A percentile compares a stretch with the other conserved stretches of the same genome.
Conservation (phyloP, 352 stramenopile genomes). For the Pythium utonaiense region DNA sequence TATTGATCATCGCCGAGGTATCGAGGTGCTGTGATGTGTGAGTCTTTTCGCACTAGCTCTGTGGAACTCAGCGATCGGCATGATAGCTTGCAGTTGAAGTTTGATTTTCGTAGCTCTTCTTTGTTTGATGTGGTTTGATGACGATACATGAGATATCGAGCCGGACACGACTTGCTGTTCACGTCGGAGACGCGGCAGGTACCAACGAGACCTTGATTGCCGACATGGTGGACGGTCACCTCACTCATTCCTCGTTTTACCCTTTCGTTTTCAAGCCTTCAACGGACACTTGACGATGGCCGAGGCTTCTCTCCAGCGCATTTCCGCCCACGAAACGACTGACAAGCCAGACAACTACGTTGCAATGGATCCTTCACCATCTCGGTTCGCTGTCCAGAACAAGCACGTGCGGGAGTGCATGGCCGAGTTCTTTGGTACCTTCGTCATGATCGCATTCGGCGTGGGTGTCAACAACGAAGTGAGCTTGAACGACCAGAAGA, state of each 20-base stretch:
- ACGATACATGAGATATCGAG: no score
- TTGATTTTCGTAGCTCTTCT: background rate
- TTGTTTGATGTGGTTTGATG: background rate
- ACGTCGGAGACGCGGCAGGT: background rate
- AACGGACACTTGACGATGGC: background rate
- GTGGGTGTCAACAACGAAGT: conserved; percentile 62
- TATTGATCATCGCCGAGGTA: no score
- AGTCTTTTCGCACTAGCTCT: background rate
- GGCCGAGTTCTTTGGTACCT: conserved; percentile 57
- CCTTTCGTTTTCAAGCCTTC: background rate
- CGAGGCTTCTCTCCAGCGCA: conserved; percentile 10
- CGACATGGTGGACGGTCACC: background rate
- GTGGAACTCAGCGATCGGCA: background rate
- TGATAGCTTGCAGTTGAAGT: conserved; percentile 2
- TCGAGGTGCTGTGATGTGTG: background rate
- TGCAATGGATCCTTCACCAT: background rate
- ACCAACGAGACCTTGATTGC: background rate
- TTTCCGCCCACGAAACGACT: conserved; percentile 4
- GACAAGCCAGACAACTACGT: conserved; percentile 16
- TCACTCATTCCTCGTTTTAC: background rate
- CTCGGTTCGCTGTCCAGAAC: conserved; percentile 10
- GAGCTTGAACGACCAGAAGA: conserved; percentile 39
- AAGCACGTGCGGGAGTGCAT: conserved; percentile 53
- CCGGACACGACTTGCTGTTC: background rate
- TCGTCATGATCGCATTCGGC: conserved; percentile 65